Evolutionary conservation across 2,329 filamentous ascomycete genomes (phyloP), one percentile per base, ranked within the genome.

Genomic region (Bipolaris victoriae): DNA sequence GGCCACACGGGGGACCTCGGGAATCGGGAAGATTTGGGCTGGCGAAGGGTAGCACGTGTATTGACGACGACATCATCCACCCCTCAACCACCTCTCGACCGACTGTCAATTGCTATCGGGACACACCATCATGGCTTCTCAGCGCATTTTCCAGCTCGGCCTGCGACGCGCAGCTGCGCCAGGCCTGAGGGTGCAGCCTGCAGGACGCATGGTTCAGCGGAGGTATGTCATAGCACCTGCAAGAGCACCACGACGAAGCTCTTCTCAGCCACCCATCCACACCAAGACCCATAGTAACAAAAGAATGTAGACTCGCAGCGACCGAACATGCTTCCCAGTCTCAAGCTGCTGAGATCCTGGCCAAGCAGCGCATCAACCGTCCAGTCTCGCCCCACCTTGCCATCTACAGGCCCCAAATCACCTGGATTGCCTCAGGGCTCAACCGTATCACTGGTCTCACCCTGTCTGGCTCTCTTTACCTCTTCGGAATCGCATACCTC

Each of bases 371-470:
- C 71, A 84, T 89, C 54, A 79, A 84, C 72, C 93, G 93, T 50
- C 93, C 93, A 74, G 84, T 97, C 69, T 85, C 91, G 44, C 93
- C 93, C 53, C 92, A 97, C 76, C 86, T 97, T 62, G 77, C 80
- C 72, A 93, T 96, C 85, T 97, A 97, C 87, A 85, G 87, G 77
- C 86, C 89, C 58, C 87, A 91, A 78, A 90, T 97, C 80, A 95
- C 91, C 69, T 97, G 88, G 89, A 88, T 91, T 78, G 83, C 84
- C 67, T 88, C 87, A 68, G 87, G 82, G 56, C 84, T 91, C 79
- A 90, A 92, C 82, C 92, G 93, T 72, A 87, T 97, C 80, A 94
- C 91, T n/a, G 93, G 91, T 70, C 80, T 84, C 73, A 78, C 83
- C 58, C 84, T 96, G 66, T 88, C 88, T 58, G 90, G 89, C 63